Conservation (phyloP, 495 filamentous ascomycete species). For the Lasiosphaeria ovina region DNA sequence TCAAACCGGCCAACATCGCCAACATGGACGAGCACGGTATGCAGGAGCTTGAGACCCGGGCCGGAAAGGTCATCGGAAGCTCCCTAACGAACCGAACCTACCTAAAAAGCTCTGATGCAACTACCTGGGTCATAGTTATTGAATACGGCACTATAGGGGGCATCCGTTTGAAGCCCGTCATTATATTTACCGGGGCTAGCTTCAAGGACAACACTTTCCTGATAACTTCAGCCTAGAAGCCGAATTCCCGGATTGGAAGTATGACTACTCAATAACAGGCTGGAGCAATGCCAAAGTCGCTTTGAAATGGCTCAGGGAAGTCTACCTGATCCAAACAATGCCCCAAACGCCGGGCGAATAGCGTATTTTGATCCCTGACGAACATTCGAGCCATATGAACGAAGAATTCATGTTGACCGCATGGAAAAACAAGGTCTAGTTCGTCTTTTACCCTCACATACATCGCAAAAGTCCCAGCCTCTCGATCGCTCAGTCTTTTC, state of each 20-base stretch:
- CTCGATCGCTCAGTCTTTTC: slow-evolving; percentile 6
- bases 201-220: neutral
- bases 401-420: neutral
- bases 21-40: no score
- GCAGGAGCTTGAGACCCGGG: no score
- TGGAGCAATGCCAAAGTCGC: slow-evolving; percentile 7
- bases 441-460: slow-evolving; percentile 15
- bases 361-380: slow-evolving; percentile 11
- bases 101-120: no score
- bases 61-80: no score
- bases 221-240: no score
- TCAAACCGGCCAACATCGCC: no score
- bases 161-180: slow-evolving; percentile 4
- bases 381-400: slow-evolving; percentile 5
- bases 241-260: slow-evolving; percentile 5
- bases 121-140: slow-evolving; percentile 11
- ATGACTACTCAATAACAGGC: slow-evolving; percentile 2
- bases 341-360: slow-evolving; percentile 4
- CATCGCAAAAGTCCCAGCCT: slow-evolving; percentile 15
- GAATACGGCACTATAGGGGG: slow-evolving; percentile 9
- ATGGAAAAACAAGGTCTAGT: neutral
- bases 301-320: slow-evolving; percentile 6
- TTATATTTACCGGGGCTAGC: slow-evolving; percentile 9
- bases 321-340: slow-evolving; percentile 14
- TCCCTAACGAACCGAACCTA: no score